phyloP scores from a whole-genome alignment of 768 basidiomycete genomes.

The Rhodotorula diobovata region DNA sequence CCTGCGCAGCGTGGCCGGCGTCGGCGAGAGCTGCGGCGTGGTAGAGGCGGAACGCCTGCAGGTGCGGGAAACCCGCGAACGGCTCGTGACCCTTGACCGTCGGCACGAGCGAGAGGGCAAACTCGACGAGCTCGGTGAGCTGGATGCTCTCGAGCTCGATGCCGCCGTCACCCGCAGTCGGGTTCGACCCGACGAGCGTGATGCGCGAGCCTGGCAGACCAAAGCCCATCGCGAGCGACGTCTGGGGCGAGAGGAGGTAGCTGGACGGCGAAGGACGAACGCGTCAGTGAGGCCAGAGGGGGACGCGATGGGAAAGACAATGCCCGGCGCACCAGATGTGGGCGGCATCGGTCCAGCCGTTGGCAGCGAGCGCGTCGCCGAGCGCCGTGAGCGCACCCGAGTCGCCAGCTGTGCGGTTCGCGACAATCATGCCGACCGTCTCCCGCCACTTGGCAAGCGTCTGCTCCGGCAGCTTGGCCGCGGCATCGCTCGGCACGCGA shows the following conservation, averaged over 20 bases:
- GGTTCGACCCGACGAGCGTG: constrained; percentile 61
- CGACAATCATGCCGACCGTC: constrained; percentile 73
- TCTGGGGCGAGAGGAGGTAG: constrained; percentile 79
- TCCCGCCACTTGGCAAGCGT: constrained; percentile 76
- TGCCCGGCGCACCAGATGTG: constrained; percentile 71
- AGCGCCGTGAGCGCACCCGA: constrained; percentile 73
- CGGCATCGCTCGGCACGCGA: constrained; percentile 52
- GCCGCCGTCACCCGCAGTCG: constrained; percentile 53
- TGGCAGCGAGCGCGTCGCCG: constrained; percentile 71
- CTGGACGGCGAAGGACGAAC: constrained; percentile 48
- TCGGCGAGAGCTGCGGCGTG: constrained; percentile 74
- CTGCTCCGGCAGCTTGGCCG: constrained; percentile 55
- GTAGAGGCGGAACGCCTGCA: constrained; percentile 81
- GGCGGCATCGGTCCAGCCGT: constrained; percentile 74
- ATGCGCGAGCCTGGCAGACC: constrained; percentile 65
- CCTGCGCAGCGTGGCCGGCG: constrained; percentile 68
- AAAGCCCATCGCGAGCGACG: constrained; percentile 67
- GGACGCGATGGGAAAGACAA: constrained; percentile 5
- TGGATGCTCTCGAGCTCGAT: constrained; percentile 68
- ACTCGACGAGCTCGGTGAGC: constrained; percentile 86
- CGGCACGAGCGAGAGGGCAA: constrained; percentile 61
- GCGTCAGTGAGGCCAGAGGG: background rate
- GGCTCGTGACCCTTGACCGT: constrained; percentile 76
- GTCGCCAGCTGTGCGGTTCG: constrained; percentile 61
- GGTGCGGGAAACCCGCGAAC: constrained; percentile 72